Conservation (phyloP, 1,139 yeast species). For the Nakaseomyces glabratus region DNA sequence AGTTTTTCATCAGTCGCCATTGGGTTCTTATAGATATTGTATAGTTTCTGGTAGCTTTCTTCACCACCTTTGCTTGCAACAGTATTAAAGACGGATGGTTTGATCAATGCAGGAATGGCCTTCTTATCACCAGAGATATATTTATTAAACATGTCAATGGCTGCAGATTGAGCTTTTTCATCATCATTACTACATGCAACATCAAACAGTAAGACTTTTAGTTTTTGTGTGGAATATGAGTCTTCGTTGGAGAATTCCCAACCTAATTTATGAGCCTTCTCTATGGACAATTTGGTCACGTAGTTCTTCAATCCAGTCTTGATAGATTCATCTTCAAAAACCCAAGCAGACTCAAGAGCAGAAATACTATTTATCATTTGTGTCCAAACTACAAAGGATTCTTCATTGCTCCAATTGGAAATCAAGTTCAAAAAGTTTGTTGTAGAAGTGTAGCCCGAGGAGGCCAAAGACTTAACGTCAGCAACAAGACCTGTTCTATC, state of each 20-base stretch:
- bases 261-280: constrained; percentile 54
- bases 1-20: constrained; percentile 64
- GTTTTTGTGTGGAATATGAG: constrained; percentile 61
- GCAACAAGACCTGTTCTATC: constrained; percentile 83
- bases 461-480: constrained; percentile 65
- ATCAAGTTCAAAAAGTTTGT: constrained; percentile 56
- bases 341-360: constrained; percentile 56
- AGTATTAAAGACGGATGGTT: constrained; percentile 57
- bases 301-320: constrained; percentile 52
- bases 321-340: constrained; percentile 53
- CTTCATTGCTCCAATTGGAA: constrained; percentile 58
- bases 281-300: constrained; percentile 49
- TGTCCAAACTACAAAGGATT: constrained; percentile 71
- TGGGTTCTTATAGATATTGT: constrained; percentile 57
- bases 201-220: constrained; percentile 64
- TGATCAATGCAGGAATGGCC: constrained; percentile 79
- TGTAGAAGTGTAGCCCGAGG: constrained; percentile 65
- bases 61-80: constrained; percentile 63
- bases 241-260: constrained; percentile 59
- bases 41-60: constrained; percentile 54
- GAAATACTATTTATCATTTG: constrained; percentile 51
- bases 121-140: constrained; percentile 51
- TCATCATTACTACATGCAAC: constrained; percentile 60
- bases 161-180: constrained; percentile 43
- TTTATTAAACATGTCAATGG: constrained; percentile 48